Percentiles rank a stretch among this genome's conserved stretches.
Evolutionary conservation across 1,284 basidiomycete species (phyloP).

Genomic region (Schizopora paradoxa): DNA sequence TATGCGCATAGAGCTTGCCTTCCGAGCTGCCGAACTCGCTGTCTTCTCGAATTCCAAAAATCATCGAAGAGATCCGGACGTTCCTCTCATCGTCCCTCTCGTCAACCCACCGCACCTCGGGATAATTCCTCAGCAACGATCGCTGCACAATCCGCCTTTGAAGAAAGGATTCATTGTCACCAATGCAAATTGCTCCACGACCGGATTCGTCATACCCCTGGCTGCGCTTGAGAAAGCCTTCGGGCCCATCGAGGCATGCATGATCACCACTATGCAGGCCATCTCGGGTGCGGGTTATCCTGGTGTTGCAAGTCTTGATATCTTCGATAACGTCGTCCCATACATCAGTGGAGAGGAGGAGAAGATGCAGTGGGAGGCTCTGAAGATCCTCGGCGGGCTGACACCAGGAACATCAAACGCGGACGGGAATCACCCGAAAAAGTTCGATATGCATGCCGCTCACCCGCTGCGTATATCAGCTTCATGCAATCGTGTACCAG

Average conservation of each 20-base stretch:
- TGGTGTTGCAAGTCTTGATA: conserved; percentile 86
- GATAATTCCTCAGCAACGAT: conserved; percentile 81
- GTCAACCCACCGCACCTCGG: conserved; percentile 88
- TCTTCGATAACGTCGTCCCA: conserved; percentile 95
- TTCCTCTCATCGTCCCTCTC: conserved; percentile 96
- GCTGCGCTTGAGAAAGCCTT: conserved; percentile 90
- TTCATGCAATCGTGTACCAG: conserved; percentile 88
- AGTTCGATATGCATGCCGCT: conserved; percentile 83
- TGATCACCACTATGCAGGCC: conserved; percentile 96
- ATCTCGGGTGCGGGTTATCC: conserved; percentile 98
- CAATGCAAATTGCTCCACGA: conserved; percentile 99
- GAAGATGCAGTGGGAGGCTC: conserved; percentile 98
- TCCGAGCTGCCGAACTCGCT: conserved; percentile 83
- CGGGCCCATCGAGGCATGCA: conserved; percentile 85
- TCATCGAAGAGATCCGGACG: conserved; percentile 87
- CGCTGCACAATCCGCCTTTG: conserved; percentile 64
- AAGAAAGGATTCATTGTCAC: conserved; percentile 94
- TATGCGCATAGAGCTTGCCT: conserved; percentile 67
- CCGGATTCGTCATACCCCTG: conserved; percentile 89
- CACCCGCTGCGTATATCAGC: conserved; percentile 85
- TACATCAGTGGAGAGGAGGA: conserved; percentile 96
- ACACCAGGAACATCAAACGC: conserved; percentile 41
- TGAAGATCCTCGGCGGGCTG: conserved; percentile 90
- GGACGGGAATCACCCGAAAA: conserved; percentile 27
- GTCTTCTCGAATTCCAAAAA: conserved; percentile 99